Percentiles rank a stretch among this genome's conserved stretches.
These are phyloP conservation scores for Oidiodendron maius DNA, from an alignment of 495 filamentous ascomycete genomes.

Conservation along the genomic window DNA sequence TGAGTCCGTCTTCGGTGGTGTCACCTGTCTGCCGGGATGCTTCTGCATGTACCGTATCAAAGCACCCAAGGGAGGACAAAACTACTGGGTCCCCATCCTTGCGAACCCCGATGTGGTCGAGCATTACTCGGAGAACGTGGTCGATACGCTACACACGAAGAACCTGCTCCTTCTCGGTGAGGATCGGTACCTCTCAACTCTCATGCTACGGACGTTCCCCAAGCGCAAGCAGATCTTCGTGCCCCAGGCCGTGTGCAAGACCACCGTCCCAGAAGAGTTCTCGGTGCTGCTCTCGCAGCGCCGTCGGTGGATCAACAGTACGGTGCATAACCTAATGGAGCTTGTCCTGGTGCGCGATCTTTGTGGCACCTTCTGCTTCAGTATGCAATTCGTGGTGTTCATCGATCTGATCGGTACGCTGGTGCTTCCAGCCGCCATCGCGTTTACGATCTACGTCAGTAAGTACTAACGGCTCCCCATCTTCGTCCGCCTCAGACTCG, in stretches of 20 bases:
- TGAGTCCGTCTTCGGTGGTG: slow-evolving; percentile 95
- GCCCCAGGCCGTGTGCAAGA: slow-evolving; percentile 98
- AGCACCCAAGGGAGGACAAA: slow-evolving; percentile 94
- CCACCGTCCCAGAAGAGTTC: slow-evolving; percentile 89
- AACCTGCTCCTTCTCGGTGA: slow-evolving; percentile 92
- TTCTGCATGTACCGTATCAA: slow-evolving; percentile 99
- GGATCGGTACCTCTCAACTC: slow-evolving; percentile 92
- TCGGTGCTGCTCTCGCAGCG: slow-evolving; percentile 89
- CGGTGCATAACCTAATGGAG: slow-evolving; percentile 98
- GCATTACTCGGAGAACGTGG: slow-evolving; percentile 98
- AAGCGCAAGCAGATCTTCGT: slow-evolving; percentile 99
- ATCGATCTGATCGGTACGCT: slow-evolving; percentile 93
- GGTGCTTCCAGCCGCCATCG: slow-evolving; percentile 91
- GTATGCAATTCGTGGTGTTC: slow-evolving; percentile 98
- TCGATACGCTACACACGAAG: slow-evolving; percentile 99
- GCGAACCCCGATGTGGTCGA: slow-evolving; percentile 98
- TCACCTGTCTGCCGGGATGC: slow-evolving; percentile 97
- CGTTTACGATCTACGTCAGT: slow-evolving; percentile 95
- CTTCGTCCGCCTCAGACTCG: neutral
- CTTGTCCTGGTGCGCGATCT: slow-evolving; percentile 92
- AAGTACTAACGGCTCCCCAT: slow-evolving; percentile 33
- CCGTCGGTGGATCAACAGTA: slow-evolving; percentile 98
- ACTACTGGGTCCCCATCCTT: slow-evolving; percentile 99
- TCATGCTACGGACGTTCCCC: slow-evolving; percentile 98
- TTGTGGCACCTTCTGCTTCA: slow-evolving; percentile 99